Evolutionary conservation across 441 rosid species (phyloP).

Genomic region (Melastoma candidum): DNA sequence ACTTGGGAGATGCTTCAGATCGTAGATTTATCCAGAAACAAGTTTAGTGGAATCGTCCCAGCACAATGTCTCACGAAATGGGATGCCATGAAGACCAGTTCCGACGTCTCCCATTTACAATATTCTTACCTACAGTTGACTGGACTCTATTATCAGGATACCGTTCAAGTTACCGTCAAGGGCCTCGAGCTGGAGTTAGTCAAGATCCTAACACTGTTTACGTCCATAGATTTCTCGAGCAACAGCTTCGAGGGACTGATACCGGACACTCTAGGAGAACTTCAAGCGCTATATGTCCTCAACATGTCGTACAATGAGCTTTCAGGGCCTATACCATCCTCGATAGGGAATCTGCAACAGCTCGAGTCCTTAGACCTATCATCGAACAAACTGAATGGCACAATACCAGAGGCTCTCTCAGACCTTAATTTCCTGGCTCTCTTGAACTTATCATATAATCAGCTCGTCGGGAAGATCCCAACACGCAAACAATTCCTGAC

Average conservation of each 20-base stretch:
- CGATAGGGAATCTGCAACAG: conserved; percentile 12
- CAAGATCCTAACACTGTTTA: conserved; percentile 37
- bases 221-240: conserved; percentile 30
- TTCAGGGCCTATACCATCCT: conserved; percentile 18
- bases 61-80: conserved; percentile 17
- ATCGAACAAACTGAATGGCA: conserved; percentile 12
- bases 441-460: conserved; percentile 31
- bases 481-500: conserved; percentile 18
- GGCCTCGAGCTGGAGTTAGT: conserved; percentile 31
- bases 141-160: conserved; percentile 25
- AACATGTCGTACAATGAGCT: conserved; percentile 30
- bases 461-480: conserved; percentile 36
- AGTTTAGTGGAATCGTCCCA: conserved; percentile 22
- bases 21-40: conserved; percentile 46
- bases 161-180: conserved; percentile 36
- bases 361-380: conserved; percentile 46
- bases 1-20: conserved; percentile 54
- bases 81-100: conserved; percentile 32
- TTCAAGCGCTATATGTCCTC: conserved; percentile 20
- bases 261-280: conserved; percentile 23
- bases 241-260: conserved; percentile 28
- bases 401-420: conserved; percentile 25
- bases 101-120: conserved; percentile 16
- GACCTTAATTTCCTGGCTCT: conserved; percentile 26
- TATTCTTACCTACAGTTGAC: background rate